Conservation (phyloP, 1,284 basidiomycete species). For the Pseudozyma pruni region DNA sequence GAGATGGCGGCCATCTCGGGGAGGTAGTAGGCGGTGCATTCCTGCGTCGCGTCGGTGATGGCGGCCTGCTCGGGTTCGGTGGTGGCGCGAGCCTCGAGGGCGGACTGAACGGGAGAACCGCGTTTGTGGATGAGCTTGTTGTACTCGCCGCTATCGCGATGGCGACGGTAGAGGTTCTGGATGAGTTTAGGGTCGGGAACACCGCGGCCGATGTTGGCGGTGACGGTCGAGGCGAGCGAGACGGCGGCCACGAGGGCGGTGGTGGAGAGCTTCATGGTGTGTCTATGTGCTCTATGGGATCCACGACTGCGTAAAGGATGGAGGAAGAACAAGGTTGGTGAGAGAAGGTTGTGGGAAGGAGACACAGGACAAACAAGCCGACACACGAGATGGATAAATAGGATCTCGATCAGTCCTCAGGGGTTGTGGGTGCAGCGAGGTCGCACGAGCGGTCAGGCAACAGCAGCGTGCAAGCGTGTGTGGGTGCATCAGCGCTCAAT, state of each 20-base stretch:
- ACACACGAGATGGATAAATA: constrained; percentile 8
- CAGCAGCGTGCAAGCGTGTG: too few relatives aligned
- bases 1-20: constrained; percentile 50
- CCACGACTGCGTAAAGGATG: constrained; percentile 1
- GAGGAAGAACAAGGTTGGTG: constrained; percentile 1
- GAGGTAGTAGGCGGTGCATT: constrained; percentile 56
- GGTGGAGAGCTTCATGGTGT: constrained; percentile 42
- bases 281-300: not conserved
- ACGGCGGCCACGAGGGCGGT: constrained; percentile 38
- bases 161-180: constrained; percentile 41
- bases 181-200: constrained; percentile 43
- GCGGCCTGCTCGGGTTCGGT: constrained; percentile 47
- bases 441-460: too few relatives aligned
- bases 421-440: too few relatives aligned
- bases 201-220: constrained; percentile 54
- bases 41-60: constrained; percentile 33
- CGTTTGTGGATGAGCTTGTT: constrained; percentile 45
- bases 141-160: constrained; percentile 47
- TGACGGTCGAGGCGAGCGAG: constrained; percentile 38
- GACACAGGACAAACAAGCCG: not conserved
- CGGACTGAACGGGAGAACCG: constrained; percentile 19
- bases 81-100: constrained; percentile 37
- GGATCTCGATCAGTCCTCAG: not conserved
- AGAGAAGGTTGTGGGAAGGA: not conserved
- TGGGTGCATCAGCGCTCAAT: too few relatives aligned